Conservation (phyloP, 306 rosid species). For the Cajanus cajan region DNA sequence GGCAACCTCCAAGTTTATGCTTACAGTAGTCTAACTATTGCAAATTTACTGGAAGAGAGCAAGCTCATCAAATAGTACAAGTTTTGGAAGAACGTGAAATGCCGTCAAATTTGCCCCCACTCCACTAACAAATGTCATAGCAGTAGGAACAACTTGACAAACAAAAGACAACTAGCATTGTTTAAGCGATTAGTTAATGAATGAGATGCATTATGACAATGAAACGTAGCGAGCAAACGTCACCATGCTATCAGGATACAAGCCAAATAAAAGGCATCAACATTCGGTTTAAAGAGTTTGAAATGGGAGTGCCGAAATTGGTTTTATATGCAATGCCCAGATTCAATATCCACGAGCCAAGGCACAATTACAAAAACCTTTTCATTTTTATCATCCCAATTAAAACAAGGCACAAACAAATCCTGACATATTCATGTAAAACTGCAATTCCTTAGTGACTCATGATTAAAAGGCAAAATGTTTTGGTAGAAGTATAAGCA, state of each 20-base stretch:
- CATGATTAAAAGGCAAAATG: no score
- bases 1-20: slow-evolving; percentile 56
- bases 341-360: slow-evolving; percentile 17
- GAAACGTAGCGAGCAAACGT: slow-evolving; percentile 7
- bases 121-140: slow-evolving; percentile 67
- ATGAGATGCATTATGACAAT: slow-evolving; percentile 8
- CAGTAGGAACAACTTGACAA: slow-evolving; percentile 76
- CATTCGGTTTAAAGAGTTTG: not conserved
- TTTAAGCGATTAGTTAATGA: slow-evolving; percentile 19
- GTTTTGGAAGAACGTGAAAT: slow-evolving; percentile 78
- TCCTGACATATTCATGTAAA: not conserved
- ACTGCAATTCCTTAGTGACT: not conserved
- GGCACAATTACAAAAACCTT: slow-evolving; percentile 10
- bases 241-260: slow-evolving; percentile 19
- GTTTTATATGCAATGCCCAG: slow-evolving; percentile 10
- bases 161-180: slow-evolving; percentile 26
- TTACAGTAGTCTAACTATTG: slow-evolving; percentile 52
- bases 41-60: slow-evolving; percentile 77
- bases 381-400: no score
- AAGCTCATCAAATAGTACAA: slow-evolving; percentile 83
- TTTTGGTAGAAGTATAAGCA: no score
- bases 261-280: slow-evolving; percentile 2
- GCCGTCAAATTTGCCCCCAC: slow-evolving; percentile 83
- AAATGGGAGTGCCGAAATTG: not conserved
- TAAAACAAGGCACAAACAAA: slow-evolving; percentile 5